phyloP scores from a whole-genome alignment of 768 basidiomycete genomes.

The Russula griseocarnosa region DNA sequence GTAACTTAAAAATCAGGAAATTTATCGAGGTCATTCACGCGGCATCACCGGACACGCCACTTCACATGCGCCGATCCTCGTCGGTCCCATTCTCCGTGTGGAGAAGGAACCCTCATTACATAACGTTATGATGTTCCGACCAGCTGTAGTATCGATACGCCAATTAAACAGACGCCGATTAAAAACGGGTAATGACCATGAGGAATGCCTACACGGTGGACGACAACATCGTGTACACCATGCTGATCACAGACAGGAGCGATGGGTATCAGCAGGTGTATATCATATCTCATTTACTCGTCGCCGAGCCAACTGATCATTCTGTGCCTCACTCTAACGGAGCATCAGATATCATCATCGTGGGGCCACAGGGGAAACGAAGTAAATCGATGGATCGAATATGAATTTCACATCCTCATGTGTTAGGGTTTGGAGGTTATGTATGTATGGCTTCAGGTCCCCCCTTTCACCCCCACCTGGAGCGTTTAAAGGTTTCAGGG shows the following conservation, averaged over 20 bases:
- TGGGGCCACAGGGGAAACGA: background rate
- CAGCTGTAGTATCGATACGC: conserved; percentile 3
- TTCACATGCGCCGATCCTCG: conserved; percentile 18
- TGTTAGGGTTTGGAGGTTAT: background rate
- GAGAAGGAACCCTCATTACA: background rate
- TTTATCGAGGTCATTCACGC: conserved; percentile 4
- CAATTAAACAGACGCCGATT: background rate
- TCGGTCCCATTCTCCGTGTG: background rate
- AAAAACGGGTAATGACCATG: background rate
- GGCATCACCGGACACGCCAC: conserved; percentile 10
- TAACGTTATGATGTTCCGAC: conserved; percentile 1
- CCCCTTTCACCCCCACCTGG: background rate
- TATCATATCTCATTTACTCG: conserved; percentile 3
- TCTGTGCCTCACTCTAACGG: conserved; percentile 1
- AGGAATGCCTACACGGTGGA: background rate
- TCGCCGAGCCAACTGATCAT: conserved; percentile 1
- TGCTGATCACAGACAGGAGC: conserved; percentile 9
- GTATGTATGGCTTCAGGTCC: background rate
- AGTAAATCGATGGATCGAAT: conserved; percentile 6
- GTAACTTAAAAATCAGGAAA: background rate
- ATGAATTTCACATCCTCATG: background rate
- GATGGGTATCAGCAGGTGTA: background rate
- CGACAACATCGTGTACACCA: conserved; percentile 12
- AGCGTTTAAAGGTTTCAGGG: background rate
- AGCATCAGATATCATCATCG: conserved; percentile 6